These are phyloP conservation scores for Candida multigemmis DNA, from an alignment of 805 yeast species.

Conservation along the genomic window DNA sequence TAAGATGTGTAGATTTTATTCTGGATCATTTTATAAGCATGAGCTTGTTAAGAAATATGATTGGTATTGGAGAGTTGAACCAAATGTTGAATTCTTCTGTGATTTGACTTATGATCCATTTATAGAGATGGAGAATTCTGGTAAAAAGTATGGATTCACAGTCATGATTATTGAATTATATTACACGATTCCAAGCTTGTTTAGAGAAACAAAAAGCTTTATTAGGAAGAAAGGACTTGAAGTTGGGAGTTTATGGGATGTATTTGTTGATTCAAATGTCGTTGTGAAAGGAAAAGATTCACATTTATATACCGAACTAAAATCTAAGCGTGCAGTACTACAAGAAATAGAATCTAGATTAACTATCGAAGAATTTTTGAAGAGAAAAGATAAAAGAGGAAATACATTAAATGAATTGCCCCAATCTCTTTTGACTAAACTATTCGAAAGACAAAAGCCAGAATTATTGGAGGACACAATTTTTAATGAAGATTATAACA, in stretches of 20 bases:
- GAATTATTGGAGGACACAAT: constrained; percentile 43
- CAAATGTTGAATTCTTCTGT: constrained; percentile 83
- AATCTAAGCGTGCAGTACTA: constrained; percentile 10
- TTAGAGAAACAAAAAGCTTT: constrained; percentile 61
- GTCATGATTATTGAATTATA: constrained; percentile 69
- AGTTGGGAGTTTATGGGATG: constrained; percentile 60
- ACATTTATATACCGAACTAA: constrained; percentile 18
- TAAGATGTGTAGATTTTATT: constrained; percentile 90
- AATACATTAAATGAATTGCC: no score
- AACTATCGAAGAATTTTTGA: constrained; percentile 13
- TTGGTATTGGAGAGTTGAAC: constrained; percentile 98
- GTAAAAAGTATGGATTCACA: constrained; percentile 80
- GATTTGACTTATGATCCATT: constrained; percentile 92
- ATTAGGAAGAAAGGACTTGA: constrained; percentile 35
- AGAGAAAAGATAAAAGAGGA: constrained; percentile 12
- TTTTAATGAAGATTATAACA: constrained; percentile 59
- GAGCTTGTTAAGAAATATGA: constrained; percentile 60
- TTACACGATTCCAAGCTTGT: constrained; percentile 76
- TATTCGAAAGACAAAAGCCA: constrained; percentile 27
- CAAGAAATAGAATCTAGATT: constrained; percentile 18
- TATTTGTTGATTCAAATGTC: constrained; percentile 39
- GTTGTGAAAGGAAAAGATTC: constrained; percentile 11
- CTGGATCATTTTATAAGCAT: constrained; percentile 77
- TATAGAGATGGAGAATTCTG: constrained; percentile 56
- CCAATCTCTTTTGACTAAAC: no score